phyloP scores from a whole-genome alignment of 2,329 filamentous ascomycete species.

The Penicillium hesseltinei region DNA sequence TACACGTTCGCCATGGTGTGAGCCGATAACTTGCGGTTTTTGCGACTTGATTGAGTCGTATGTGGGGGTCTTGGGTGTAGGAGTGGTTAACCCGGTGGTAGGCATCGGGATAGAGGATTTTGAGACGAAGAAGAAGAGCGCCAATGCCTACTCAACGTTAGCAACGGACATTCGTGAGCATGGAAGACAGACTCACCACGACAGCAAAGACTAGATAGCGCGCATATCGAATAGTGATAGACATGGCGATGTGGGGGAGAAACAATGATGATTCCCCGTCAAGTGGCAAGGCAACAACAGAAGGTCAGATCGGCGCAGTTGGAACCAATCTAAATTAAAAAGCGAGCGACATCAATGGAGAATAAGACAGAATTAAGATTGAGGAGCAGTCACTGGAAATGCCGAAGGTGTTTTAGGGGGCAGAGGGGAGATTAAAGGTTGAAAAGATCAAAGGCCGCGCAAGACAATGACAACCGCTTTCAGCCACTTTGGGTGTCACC shows the following conservation, averaged over 20 bases:
- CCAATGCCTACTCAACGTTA: conserved; percentile 52
- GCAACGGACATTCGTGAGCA: neutral
- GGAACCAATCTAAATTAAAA: conserved; percentile 5
- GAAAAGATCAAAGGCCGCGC: conserved; percentile 17
- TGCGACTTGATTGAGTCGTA: conserved; percentile 24
- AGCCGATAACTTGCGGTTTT: conserved; percentile 40
- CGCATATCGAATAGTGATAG: conserved; percentile 40
- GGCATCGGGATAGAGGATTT: conserved; percentile 52
- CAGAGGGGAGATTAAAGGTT: conserved; percentile 9
- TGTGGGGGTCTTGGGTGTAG: conserved; percentile 11
- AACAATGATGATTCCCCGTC: conserved; percentile 6
- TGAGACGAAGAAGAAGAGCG: conserved; percentile 80
- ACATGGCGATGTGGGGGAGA: conserved; percentile 18
- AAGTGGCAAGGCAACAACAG: conserved; percentile 10
- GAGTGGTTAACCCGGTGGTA: conserved; percentile 19
- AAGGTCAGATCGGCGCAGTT: conserved; percentile 10
- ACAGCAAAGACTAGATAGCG: conserved; percentile 75
- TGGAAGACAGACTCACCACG: conserved; percentile 62
- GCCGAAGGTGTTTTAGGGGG: conserved; percentile 5
- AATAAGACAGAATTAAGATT: neutral
- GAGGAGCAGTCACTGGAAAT: neutral
- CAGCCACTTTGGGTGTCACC: conserved; percentile 23
- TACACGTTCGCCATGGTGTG: conserved; percentile 67
- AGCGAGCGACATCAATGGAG: conserved; percentile 9
- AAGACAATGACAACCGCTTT: conserved; percentile 24